These are phyloP conservation scores for Exserohilum turcica DNA, from an alignment of 2,329 filamentous ascomycete species.

Conservation along the genomic window DNA sequence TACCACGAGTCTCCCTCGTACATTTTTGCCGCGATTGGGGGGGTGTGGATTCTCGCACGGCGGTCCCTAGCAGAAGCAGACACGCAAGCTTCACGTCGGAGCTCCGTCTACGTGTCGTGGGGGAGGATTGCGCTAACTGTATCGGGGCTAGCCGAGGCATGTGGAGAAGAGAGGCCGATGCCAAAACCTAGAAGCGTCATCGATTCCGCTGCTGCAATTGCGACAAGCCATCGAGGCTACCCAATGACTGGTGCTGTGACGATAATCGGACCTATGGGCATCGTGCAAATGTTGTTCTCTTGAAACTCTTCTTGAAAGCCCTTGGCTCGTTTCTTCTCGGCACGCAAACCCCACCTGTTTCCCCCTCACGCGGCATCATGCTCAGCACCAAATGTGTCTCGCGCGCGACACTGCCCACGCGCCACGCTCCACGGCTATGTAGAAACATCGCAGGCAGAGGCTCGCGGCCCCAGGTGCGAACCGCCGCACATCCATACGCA, in stretches of 20 bases:
- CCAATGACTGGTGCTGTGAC: conserved; percentile 18
- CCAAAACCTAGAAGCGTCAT: conserved; percentile 17
- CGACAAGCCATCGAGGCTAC: conserved; percentile 15
- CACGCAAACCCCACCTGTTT: conserved; percentile 1
- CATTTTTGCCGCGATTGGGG: conserved; percentile 54
- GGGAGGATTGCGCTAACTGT: conserved; percentile 1
- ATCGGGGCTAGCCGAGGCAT: not conserved
- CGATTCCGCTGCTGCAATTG: conserved; percentile 13
- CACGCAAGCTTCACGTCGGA: conserved; percentile 13
- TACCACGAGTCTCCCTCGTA: conserved; percentile 82
- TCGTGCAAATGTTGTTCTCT: conserved; percentile 19
- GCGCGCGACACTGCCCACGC: conserved; percentile 35
- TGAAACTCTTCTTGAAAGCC: conserved; percentile 13
- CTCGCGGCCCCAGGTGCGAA: conserved; percentile 27
- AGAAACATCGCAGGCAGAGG: conserved; percentile 32
- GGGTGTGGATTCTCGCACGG: not conserved
- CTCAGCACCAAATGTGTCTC: conserved; percentile 38
- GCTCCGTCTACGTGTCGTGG: conserved; percentile 9
- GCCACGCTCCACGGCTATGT: conserved; percentile 31
- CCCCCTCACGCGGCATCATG: conserved; percentile 30
- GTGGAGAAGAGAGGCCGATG: conserved; percentile 6
- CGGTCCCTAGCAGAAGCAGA: conserved; percentile 5
- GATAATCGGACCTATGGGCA: conserved; percentile 8
- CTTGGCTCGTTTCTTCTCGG: conserved; percentile 6
- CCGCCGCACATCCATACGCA: conserved; percentile 47